Base-by-base conservation (phyloP, 495 filamentous ascomycete species). In the Aspergillus carlsbadensis region DNA sequence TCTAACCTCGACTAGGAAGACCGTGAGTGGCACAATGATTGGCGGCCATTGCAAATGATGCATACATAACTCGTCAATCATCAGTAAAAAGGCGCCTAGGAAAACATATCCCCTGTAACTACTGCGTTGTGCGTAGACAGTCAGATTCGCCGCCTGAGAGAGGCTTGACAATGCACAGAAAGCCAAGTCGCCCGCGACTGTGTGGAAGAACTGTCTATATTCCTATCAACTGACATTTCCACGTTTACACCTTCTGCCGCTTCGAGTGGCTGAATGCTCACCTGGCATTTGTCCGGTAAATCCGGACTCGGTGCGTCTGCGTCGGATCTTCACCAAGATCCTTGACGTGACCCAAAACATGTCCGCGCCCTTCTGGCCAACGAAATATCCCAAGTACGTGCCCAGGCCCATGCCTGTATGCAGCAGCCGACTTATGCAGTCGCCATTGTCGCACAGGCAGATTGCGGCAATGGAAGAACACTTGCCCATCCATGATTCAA, bases 351-450 rank as follows among this genome's bases (percentile, higher is more conserved):
- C 91, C 91, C 7, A 96, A 77, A 7, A 96, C 87, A 70, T 96
- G 91, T 17, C 91, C 91, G 41, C 82, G 82, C 6, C 85, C 83
- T 96, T 96, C 65, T 96, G 91, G 37, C 84, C 88, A 29, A 92
- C 80, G 53, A 91, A 90, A 70, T 94, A 91, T 21, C 91, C 91
- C 8, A 96, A 77, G 62, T 93, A 84, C 5, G 88, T 86, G 13
- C 91, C 90, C 1, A 96, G 75, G 26, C 91, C 91, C 86, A 96
- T 91, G n/a, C n/a, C n/a, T n/a, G 70, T 95, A 95, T 22, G 89
- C 91, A 21, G 88, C 83, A 17, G 91, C 91, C 5, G 84, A 87
- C 71, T 94, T 96, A 56, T 82, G 78, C 43, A 82, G 77, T 13
- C 85, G 81, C 91, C 91, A 96, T 66, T 82, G 71, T 45, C 77